Conservation (phyloP, 1,284 basidiomycete species). For the Ustilago nuda region DNA sequence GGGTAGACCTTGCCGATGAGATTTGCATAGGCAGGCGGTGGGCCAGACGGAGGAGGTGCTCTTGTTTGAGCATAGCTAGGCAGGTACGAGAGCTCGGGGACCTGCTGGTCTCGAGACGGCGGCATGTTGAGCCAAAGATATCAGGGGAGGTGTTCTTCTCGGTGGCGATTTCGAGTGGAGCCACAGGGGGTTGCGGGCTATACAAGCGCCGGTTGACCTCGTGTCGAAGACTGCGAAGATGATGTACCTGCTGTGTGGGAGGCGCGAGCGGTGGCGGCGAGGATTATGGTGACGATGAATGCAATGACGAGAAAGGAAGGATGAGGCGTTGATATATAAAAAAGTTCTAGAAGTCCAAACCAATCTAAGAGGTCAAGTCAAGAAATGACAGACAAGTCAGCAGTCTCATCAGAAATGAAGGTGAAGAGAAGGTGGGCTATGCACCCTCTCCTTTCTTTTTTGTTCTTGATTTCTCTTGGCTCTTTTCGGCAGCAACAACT, state of each 20-base stretch:
- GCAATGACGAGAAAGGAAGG: not conserved
- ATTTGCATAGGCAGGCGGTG: conserved; percentile 53
- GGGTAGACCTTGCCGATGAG: conserved; percentile 53
- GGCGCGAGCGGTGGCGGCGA: not conserved
- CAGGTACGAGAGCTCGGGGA: conserved; percentile 43
- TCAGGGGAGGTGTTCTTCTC: not conserved
- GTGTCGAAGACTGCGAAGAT: not conserved
- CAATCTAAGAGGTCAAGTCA: not conserved
- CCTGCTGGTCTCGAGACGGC: conserved; percentile 28
- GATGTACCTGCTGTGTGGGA: not conserved
- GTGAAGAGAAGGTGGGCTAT: conserved; percentile 10
- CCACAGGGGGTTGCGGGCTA: not conserved
- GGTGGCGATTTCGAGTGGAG: not conserved
- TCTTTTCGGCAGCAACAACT: not conserved
- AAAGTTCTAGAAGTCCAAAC: conserved; percentile 7
- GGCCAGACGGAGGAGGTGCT: conserved; percentile 45
- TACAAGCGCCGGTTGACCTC: not conserved
- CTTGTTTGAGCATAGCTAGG: conserved; percentile 47
- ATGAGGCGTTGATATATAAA: not conserved
- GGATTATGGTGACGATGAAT: not conserved
- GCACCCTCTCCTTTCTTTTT: conserved; percentile 6
- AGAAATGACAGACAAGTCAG: not conserved
- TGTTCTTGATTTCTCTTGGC: conserved; percentile 8
- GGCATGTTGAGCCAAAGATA: conserved; percentile 25
- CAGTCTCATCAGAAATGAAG: not conserved